These are phyloP conservation scores for Penicillium taxi DNA, from an alignment of 495 filamentous ascomycete species.

Conservation along the genomic window DNA sequence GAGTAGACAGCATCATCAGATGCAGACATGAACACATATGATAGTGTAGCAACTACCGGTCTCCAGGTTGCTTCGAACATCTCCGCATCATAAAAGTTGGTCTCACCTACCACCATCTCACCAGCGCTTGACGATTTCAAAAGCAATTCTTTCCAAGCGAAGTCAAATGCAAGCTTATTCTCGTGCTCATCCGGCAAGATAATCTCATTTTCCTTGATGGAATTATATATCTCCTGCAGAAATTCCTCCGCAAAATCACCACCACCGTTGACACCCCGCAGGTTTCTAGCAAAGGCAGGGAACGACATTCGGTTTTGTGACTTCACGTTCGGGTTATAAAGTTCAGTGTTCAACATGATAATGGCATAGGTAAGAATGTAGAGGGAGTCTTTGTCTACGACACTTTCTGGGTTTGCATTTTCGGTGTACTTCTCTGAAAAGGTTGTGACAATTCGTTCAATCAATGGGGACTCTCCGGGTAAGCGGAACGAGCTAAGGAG, in stretches of 20 bases:
- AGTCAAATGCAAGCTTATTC: slow-evolving; percentile 91
- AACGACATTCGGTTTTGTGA: slow-evolving; percentile 69
- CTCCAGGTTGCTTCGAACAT: slow-evolving; percentile 98
- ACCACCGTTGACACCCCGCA: slow-evolving; percentile 80
- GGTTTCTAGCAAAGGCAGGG: slow-evolving; percentile 73
- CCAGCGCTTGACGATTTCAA: slow-evolving; percentile 73
- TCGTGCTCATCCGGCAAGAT: slow-evolving; percentile 97
- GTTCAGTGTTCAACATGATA: slow-evolving; percentile 91
- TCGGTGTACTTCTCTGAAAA: slow-evolving; percentile 83
- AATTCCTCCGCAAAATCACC: slow-evolving; percentile 81
- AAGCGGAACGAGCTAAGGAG: slow-evolving; percentile 88
- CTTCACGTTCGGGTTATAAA: slow-evolving; percentile 91
- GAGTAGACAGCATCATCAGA: slow-evolving; percentile 96
- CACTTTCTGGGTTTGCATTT: slow-evolving; percentile 60
- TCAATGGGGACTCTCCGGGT: slow-evolving; percentile 85
- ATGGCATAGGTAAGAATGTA: slow-evolving; percentile 92
- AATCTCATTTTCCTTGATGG: slow-evolving; percentile 88
- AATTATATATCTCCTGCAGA: slow-evolving; percentile 80
- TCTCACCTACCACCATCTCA: slow-evolving; percentile 71
- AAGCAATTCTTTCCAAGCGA: slow-evolving; percentile 91
- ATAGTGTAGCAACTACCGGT: slow-evolving; percentile 86
- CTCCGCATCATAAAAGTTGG: slow-evolving; percentile 91
- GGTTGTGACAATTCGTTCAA: slow-evolving; percentile 81
- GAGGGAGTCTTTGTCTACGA: slow-evolving; percentile 82
- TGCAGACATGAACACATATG: slow-evolving; percentile 98